Evolutionary conservation across 495 filamentous ascomycete genomes (phyloP), one percentile per base, ranked within the genome.

Genomic region (Podospora conica): DNA sequence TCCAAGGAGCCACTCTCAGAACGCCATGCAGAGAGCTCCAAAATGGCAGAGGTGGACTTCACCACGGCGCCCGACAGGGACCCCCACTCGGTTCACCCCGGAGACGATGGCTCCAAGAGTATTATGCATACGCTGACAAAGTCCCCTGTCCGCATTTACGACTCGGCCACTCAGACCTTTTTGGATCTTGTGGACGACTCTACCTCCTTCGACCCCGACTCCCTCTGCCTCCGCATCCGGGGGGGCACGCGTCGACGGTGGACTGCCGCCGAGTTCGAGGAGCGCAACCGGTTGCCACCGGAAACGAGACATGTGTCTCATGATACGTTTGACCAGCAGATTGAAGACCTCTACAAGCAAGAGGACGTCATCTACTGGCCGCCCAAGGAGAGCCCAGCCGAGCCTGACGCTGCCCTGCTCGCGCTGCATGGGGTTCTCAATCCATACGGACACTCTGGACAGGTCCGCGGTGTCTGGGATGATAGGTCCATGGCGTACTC

Each of bases 131-230:
- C 86, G 21, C 72, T 86, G 20, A 82, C 80, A 57, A 85, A 86
- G 64, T 87, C 84, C 8, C 83, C 84, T 40, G 76, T 88, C 56
- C 84, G 85, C 28, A 79, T 79, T 22, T 92, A 91, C 66, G 78
- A 89, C 63, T 75, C 81, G 15, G 78, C 78, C 24, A 82, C 82
- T 31, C 80, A 81, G n/a, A 82, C 86, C 3, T 91, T 85, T 68
- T 57, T 91, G 9, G 89, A 92, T 66, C 75, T 92, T 3, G 85
- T 92, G 29, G 84, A 89, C 66, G 85, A 88, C 65, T 81, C 83
- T 6, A 56, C 69, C 2, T 67, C 70, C 10, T 71, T 64, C 2
- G 78, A 78, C 55, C 75, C 77, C n/a, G 60, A 66, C 28, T 66
- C 75, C 53, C 73, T 70, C 20, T 71, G 73, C 58, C 62, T 73